Base-by-base conservation (phyloP, 345 rosid species). In the Citrus unshiu region DNA sequence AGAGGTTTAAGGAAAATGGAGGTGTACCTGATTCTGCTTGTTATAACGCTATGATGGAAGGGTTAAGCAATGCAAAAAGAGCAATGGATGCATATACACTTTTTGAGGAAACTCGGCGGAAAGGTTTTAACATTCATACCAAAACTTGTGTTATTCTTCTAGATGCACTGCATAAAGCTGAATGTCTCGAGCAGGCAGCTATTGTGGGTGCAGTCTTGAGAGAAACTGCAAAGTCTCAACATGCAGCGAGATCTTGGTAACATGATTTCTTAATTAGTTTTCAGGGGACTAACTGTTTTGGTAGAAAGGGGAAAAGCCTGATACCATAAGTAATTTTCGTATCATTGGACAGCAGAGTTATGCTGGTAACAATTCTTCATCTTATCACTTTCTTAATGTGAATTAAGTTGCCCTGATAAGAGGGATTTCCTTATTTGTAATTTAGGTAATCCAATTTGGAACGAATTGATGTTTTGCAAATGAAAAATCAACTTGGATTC, bases 131-230 rank as follows among this genome's bases (percentile, higher is more conserved):
- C 29, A 90, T 96, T 65, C 87, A 93, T 84, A 83, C 87, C 35
- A 93, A 94, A 81, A 94, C 95, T 1, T 96, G 98, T 77, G 87
- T 96, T 79, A 86, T 89, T 73, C 97, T 96, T 74, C 84, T 93
- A 82, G 98, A 94, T 85, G 90, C 97, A 25, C 80, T 94, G 81
- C 97, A 91, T 64, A 94, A 90, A 86, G 97, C 90, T 54, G 98
- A 91, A 76, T 89, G 91, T 78, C 92, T 93, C 43, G 99, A 96
- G 90, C 95, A 94, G 84, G 98, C 99, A 79, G 95, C 92, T 62
- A 89, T 96, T 51, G 98, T 94, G 9, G 97, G 99, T 68, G 95
- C 91, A 70, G 97, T 96, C 80, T 83, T 96, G 84, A 93, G 89
- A 79, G 98, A 94, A 87, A 88, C 88, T 34, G 97, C 97, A 22